Percentiles rank a stretch among this genome's conserved stretches.
phyloP scores from a whole-genome alignment of 352 stramenopile genomes.

The Globisporangium uncinulatum region DNA sequence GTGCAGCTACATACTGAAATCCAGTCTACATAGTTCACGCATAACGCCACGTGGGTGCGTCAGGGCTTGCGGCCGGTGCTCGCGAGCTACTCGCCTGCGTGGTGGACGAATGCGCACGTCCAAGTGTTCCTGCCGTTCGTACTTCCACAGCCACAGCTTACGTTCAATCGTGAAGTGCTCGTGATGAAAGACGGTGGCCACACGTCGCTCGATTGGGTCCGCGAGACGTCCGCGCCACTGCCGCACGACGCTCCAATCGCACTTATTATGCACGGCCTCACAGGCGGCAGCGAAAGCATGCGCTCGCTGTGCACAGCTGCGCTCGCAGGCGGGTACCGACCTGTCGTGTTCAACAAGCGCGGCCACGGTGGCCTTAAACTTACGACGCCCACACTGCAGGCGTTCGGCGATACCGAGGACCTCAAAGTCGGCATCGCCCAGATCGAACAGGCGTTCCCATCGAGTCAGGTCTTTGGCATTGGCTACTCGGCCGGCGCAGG shows the following conservation, averaged over 20 bases:
- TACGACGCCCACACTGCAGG: conserved; percentile 57
- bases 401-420: conserved; percentile 64
- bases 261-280: conserved; percentile 66
- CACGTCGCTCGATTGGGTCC: conserved; percentile 61
- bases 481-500: conserved; percentile 70
- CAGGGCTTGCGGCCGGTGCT: conserved; percentile 43
- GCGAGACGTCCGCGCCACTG: conserved; percentile 24
- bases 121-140: conserved; percentile 72
- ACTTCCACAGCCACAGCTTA: conserved; percentile 42
- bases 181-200: conserved; percentile 55
- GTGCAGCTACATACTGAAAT: no score
- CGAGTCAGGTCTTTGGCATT: conserved; percentile 53
- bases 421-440: conserved; percentile 45
- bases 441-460: conserved; percentile 40
- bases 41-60: not conserved
- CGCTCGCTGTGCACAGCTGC: conserved; percentile 59
- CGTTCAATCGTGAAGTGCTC: conserved; percentile 60
- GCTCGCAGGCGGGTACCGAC: conserved; percentile 51
- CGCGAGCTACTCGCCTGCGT: conserved; percentile 57
- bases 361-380: conserved; percentile 63
- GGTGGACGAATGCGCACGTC: conserved; percentile 72
- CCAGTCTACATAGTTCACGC: not conserved
- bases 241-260: conserved; percentile 40
- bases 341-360: conserved; percentile 84
- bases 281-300: conserved; percentile 59